A percentile compares a stretch with the other conserved stretches of the same genome.
These are phyloP conservation scores for Acanthamoeba culbertsoni DNA, from an alignment of 208 protist genomes.

Conservation along the genomic window DNA sequence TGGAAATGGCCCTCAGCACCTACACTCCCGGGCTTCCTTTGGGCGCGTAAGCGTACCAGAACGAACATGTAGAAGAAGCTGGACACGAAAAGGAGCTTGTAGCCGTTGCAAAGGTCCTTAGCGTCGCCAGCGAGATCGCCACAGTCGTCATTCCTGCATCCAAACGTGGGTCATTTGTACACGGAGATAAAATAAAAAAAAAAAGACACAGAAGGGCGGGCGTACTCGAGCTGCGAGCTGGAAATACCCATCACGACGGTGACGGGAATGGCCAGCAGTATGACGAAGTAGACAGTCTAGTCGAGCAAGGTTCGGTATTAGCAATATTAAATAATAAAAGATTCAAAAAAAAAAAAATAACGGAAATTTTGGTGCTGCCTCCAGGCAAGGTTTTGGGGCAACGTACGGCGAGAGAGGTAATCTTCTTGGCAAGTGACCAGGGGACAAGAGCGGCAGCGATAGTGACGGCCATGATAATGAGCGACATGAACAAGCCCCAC, in stretches of 20 bases:
- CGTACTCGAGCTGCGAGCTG: neutral
- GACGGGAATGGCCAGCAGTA: neutral
- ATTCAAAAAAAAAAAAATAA: too few relatives aligned
- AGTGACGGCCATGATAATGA: neutral
- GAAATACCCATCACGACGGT: neutral
- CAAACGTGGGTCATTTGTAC: neutral
- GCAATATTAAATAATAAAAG: too few relatives aligned
- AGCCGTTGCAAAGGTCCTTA: neutral
- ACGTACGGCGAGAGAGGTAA: neutral
- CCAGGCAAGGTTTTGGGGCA: too few relatives aligned
- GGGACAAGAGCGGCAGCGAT: neutral
- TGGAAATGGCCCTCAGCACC: neutral
- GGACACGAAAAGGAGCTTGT: neutral
- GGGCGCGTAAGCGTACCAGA: neutral
- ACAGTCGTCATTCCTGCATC: neutral
- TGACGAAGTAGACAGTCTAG: neutral
- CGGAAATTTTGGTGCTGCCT: neutral
- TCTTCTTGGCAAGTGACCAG: neutral
- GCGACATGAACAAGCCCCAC: neutral
- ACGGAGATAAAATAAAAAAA: too few relatives aligned
- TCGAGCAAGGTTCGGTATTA: too few relatives aligned
- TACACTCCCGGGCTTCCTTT: too few relatives aligned
- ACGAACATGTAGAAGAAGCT: conserved; percentile 10
- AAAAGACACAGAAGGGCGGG: neutral
- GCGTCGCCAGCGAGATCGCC: neutral